Evolutionary conservation across 805 yeast genomes (phyloP).

Genomic region (Lachancea lanzarotensis): DNA sequence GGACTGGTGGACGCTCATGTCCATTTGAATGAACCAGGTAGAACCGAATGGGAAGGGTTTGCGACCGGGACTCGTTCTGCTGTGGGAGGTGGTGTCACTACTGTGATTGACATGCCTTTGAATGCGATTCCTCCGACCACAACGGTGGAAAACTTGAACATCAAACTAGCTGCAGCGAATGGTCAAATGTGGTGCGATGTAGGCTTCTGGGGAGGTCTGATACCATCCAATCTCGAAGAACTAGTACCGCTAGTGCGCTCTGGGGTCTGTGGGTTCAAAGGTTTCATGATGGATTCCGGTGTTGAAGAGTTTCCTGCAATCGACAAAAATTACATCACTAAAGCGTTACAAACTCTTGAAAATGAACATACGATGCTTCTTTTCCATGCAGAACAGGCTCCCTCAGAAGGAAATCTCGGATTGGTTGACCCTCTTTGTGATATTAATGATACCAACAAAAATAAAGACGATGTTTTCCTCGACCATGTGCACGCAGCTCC

Average conservation of each 20-base stretch:
- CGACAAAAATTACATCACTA: conserved; percentile 51
- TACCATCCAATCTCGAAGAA: conserved; percentile 69
- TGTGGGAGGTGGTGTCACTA: conserved; percentile 93
- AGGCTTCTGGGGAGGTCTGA: conserved; percentile 94
- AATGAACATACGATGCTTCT: conserved; percentile 64
- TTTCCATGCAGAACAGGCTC: conserved; percentile 93
- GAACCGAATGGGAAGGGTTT: conserved; percentile 98
- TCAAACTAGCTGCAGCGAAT: conserved; percentile 70
- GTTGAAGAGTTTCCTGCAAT: conserved; percentile 93
- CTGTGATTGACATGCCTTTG: conserved; percentile 92
- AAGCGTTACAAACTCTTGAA: conserved; percentile 59
- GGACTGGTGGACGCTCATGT: conserved; percentile 94
- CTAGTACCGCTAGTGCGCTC: conserved; percentile 68
- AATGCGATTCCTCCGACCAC: conserved; percentile 97
- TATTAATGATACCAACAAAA: too few species aligned
- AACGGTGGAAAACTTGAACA: conserved; percentile 63
- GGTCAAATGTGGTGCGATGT: conserved; percentile 88
- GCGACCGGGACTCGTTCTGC: conserved; percentile 95
- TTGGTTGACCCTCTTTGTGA: conserved; percentile 22
- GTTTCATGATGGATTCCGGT: conserved; percentile 90
- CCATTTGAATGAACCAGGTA: conserved; percentile 93
- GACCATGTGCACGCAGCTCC: conserved; percentile 11
- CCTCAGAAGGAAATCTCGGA: conserved; percentile 31
- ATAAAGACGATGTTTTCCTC: conserved; percentile 12
- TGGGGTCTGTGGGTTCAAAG: conserved; percentile 93